These are phyloP conservation scores for Pythium apleroticum DNA, from an alignment of 352 stramenopile genomes.

Conservation along the genomic window DNA sequence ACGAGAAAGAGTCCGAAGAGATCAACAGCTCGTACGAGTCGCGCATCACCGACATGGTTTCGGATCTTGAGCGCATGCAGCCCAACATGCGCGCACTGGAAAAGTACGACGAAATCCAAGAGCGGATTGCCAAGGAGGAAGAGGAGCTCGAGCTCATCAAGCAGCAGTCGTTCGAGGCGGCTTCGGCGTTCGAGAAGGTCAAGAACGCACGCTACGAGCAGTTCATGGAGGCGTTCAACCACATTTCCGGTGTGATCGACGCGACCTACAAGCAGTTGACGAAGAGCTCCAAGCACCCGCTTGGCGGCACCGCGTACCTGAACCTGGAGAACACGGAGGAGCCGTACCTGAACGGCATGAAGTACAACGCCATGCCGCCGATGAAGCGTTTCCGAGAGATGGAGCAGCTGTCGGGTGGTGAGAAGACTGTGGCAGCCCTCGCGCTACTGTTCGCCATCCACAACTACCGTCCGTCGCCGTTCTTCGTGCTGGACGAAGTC, in stretches of 20 bases:
- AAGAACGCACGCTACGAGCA: conserved; percentile 70
- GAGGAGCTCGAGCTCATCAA: conserved; percentile 77
- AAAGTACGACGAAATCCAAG: conserved; percentile 86
- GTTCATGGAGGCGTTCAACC: conserved; percentile 95
- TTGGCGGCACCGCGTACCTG: conserved; percentile 85
- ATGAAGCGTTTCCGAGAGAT: conserved; percentile 99
- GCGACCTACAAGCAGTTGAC: conserved; percentile 98
- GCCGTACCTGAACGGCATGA: conserved; percentile 97
- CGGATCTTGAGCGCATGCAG: conserved; percentile 93
- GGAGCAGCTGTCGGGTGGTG: conserved; percentile 97
- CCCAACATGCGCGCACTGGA: conserved; percentile 97
- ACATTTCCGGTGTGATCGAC: conserved; percentile 92
- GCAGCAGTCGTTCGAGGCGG: conserved; percentile 54
- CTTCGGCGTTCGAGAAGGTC: conserved; percentile 74
- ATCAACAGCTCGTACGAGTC: conserved; percentile 71
- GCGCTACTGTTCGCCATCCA: conserved; percentile 99
- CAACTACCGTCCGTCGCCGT: conserved; percentile 94
- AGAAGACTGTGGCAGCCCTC: conserved; percentile 99
- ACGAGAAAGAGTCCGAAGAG: conserved; percentile 88
- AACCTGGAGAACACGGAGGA: conserved; percentile 91
- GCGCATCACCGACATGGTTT: conserved; percentile 58
- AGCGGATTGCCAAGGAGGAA: conserved; percentile 76
- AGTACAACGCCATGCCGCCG: conserved; percentile 99
- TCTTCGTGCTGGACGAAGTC: conserved; percentile 99
- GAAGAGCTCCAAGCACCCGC: conserved; percentile 96